Conservation (phyloP, 164 flowering plant genomes). For the Vitis cinerea region DNA sequence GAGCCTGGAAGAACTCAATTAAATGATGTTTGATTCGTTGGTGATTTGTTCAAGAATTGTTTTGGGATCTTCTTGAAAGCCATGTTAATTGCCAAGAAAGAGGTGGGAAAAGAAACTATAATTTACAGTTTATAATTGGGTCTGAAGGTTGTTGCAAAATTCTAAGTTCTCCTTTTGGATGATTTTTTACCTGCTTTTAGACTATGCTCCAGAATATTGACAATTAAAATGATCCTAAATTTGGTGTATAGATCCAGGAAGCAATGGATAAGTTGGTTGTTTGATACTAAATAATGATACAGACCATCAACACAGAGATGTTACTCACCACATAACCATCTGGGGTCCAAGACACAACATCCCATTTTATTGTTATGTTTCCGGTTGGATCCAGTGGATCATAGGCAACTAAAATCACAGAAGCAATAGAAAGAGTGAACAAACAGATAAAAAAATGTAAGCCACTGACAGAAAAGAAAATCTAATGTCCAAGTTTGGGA, state of each 20-base stretch:
- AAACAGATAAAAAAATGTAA: too few relatives aligned
- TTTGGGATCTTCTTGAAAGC: background rate
- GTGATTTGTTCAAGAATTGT: background rate
- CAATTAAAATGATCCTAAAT: too few relatives aligned
- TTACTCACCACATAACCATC: conserved; percentile 57
- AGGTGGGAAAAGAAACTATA: background rate
- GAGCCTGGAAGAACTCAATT: conserved; percentile 37
- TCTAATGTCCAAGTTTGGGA: background rate
- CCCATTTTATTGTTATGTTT: conserved; percentile 62
- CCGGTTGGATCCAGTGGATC: conserved; percentile 57
- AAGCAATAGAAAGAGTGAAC: background rate
- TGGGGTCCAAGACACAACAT: conserved; percentile 47
- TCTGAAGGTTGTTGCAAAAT: too few relatives aligned
- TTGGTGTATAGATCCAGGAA: too few relatives aligned
- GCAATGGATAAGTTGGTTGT: too few relatives aligned
- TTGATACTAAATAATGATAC: too few relatives aligned
- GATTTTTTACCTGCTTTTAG: too few relatives aligned
- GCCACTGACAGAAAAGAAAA: background rate
- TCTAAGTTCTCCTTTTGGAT: too few relatives aligned
- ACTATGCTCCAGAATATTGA: too few relatives aligned
- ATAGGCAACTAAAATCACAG: conserved; percentile 32
- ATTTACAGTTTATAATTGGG: background rate
- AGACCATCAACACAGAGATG: too few relatives aligned
- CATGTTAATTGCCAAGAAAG: background rate
- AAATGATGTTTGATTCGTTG: background rate